Percentiles rank a stretch among this genome's conserved stretches.
Conservation (phyloP, 306 rosid genomes). For the Rosa multiflora region DNA sequence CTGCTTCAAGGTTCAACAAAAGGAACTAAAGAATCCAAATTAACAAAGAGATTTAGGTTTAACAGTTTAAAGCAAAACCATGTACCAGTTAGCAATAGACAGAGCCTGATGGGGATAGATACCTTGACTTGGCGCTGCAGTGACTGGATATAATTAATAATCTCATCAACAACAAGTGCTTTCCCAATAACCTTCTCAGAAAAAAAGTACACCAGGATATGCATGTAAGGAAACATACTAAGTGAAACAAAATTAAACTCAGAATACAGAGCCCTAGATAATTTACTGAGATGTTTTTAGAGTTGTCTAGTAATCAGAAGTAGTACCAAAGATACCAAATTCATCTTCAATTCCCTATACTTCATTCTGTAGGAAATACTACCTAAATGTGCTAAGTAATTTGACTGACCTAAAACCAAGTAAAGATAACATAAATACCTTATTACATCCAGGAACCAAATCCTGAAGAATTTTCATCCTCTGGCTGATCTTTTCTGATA, state of each 20-base stretch:
- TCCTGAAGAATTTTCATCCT: too few species aligned
- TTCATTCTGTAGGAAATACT: too few species aligned
- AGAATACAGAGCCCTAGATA: too few species aligned
- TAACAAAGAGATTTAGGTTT: constrained; percentile 24
- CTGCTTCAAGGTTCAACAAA: constrained; percentile 88
- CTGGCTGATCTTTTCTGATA: too few species aligned
- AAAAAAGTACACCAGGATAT: neutral
- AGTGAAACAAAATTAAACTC: neutral
- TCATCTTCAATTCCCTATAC: too few species aligned
- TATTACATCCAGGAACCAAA: too few species aligned
- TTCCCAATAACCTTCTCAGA: constrained; percentile 76
- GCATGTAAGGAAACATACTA: neutral
- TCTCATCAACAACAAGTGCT: constrained; percentile 91
- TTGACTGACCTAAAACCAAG: too few species aligned
- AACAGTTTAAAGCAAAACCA: neutral
- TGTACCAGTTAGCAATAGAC: constrained; percentile 3
- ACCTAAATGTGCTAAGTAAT: too few species aligned
- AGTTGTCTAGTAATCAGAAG: too few species aligned
- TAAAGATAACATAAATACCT: too few species aligned
- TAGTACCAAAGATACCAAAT: too few species aligned
- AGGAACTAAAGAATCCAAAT: constrained; percentile 56
- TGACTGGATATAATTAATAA: constrained; percentile 87
- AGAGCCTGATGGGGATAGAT: constrained; percentile 7
- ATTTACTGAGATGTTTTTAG: too few species aligned
- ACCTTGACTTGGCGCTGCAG: constrained; percentile 93